Evolutionary conservation across 805 yeast genomes (phyloP).

Genomic region (Priceomyces fermenticarens): DNA sequence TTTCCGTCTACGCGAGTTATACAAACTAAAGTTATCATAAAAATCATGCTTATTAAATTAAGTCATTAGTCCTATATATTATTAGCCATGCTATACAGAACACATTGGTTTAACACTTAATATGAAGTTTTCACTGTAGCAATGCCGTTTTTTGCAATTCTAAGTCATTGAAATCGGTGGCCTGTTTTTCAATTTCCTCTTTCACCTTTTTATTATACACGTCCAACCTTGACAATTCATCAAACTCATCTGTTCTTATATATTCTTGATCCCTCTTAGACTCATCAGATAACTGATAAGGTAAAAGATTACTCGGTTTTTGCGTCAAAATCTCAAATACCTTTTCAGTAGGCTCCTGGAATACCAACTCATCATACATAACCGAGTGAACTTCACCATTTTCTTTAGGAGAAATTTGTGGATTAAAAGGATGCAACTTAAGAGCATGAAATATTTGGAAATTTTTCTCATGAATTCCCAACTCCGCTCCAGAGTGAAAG

Average conservation of each 20-base stretch:
- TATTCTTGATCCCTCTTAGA: constrained; percentile 38
- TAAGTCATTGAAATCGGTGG: constrained; percentile 36
- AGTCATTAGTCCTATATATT: not conserved
- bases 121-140: constrained; percentile 19
- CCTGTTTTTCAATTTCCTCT: constrained; percentile 39
- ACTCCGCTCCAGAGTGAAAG: constrained; percentile 73
- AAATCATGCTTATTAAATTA: no score
- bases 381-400: constrained; percentile 44
- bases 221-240: constrained; percentile 40
- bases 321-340: constrained; percentile 75
- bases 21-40: no score
- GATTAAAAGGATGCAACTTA: constrained; percentile 84
- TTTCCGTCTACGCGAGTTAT: no score
- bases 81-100: not conserved
- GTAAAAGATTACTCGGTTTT: constrained; percentile 59
- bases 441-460: constrained; percentile 83
- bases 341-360: constrained; percentile 91
- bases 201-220: constrained; percentile 35
- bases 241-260: constrained; percentile 37
- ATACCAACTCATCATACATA: constrained; percentile 85
- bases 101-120: not conserved
- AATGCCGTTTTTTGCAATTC: constrained; percentile 41
- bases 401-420: constrained; percentile 33
- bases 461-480: constrained; percentile 71
- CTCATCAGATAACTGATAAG: constrained; percentile 31